Evolutionary conservation across 176 grass and related monocot species (phyloP), one percentile per base, ranked within the genome.

Genomic region (Juncus effusus): DNA sequence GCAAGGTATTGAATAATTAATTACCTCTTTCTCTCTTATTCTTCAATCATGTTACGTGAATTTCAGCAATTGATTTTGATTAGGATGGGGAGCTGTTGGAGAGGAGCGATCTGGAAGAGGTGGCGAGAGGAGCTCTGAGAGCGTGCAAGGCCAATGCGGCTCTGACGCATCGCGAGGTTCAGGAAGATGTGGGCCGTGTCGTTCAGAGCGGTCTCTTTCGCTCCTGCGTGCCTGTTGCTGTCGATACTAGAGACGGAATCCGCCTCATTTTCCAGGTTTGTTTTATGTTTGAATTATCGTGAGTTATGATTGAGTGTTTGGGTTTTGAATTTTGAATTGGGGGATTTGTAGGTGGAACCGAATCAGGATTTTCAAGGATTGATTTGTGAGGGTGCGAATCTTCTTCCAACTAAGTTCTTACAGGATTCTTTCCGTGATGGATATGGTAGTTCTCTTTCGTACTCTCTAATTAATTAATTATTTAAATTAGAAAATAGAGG

Each of bases 281-380:
- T 44, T 6, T 11, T 58, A 53, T 70, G 53, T 40, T 37, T 13
- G 28, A 54, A 16, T 38, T 65, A 13, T 42, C 61, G 56, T 11
- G 5, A 73, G 16, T 28, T 6, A 51, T 61, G 37, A 10, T 10
- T 65, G 42, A 65, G 2, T 65, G 19, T 28, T 28, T 28, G 36
- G 54, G 53, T 51, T 63, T 13, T 35, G 57, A 44, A 56, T 37
- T 13, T 12, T 39, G 35, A 56, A 3, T 73, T 40, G 10, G 19
- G 19, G 74, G 13, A 78, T 56, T 67, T 86, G 59, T 66, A 99
- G 94, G 94, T 99, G 68, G 88, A 99, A 77, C 94, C 94, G 10
- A 99, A 99, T 66, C 94, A 99, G 78, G 88, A 99, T 13, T 87
- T 93, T 73, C 80, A 83, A 58, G 94, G 94, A 47, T 72, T 99